Evolutionary conservation across 1,284 basidiomycete genomes (phyloP), one percentile per base, ranked within the genome.

Genomic region (Sphaerobolus stellatus): DNA sequence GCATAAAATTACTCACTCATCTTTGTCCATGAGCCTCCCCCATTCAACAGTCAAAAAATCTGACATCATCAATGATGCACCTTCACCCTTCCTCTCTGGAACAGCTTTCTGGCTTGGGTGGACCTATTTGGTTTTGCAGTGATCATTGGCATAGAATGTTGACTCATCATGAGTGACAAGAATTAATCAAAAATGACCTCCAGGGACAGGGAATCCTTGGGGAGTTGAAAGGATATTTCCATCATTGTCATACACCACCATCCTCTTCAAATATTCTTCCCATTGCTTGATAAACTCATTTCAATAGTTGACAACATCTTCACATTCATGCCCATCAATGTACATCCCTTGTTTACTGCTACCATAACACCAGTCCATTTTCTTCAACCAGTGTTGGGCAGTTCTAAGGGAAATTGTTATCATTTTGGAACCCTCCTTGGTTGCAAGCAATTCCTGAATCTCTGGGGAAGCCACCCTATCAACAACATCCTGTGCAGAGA

Each of bases 1-100:
- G 58, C 58, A 60, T 64, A 58, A 20, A 29, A 45, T 44, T 30
- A n/a, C n/a, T n/a, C n/a, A n/a, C n/a, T n/a, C n/a, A n/a, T n/a
- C n/a, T n/a, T n/a, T n/a, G n/a, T n/a, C n/a, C n/a, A n/a, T n/a
- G n/a, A n/a, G n/a, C n/a, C n/a, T n/a, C n/a, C 75, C 71, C 62
- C 68, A 75, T 29, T 78, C 72, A 1, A 70, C 64, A 1, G 75
- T 78, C 6, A 79, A 59, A 54, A 75, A 78, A 47, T 79, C 68
- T 0, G 72, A 66, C 7, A 77, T 66, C 76, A 79, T 80, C 13
- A 74, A 46, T 7, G 66, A 70, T 2, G 40, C 36, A 5, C 67
- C 71, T 24, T 71, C 64, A 6, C 69, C 69, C 48, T 71, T 71
- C 18, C 57, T 45, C 16, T 62, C 50, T 30, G 67, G 65, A 9